These are phyloP conservation scores for Spergularia marina DNA, from an alignment of 148 eudicot genomes.

Conservation along the genomic window DNA sequence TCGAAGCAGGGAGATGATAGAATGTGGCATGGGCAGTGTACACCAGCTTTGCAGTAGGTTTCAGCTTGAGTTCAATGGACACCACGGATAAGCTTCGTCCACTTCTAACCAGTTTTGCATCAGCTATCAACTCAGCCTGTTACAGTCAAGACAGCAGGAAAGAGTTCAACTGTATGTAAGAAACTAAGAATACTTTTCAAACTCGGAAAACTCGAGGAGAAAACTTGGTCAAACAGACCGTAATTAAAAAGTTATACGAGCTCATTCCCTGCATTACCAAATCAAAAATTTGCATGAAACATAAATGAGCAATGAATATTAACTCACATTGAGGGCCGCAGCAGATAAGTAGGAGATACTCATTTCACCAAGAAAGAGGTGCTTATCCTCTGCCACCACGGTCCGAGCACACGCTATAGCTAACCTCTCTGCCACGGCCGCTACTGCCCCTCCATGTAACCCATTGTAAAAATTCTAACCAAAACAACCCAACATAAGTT, in stretches of 20 bases:
- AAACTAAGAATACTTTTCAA: too few species aligned
- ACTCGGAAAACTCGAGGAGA: too few species aligned
- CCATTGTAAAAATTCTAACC: slow-evolving; percentile 58
- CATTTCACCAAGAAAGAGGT: slow-evolving; percentile 68
- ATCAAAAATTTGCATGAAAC: background rate
- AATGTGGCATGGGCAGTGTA: slow-evolving; percentile 60
- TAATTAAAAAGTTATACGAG: too few species aligned
- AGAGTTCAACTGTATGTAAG: background rate
- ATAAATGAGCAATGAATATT: background rate
- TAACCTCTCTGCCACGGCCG: slow-evolving; percentile 59
- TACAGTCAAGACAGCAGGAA: background rate
- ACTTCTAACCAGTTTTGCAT: slow-evolving; percentile 57
- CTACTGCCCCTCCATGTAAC: slow-evolving; percentile 84
- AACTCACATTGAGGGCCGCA: slow-evolving; percentile 59
- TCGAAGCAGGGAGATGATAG: slow-evolving; percentile 22
- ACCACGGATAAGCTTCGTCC: slow-evolving; percentile 70
- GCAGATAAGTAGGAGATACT: slow-evolving; percentile 72
- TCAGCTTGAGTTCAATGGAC: slow-evolving; percentile 46
- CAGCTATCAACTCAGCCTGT: slow-evolving; percentile 58
- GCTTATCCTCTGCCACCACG: slow-evolving; percentile 64
- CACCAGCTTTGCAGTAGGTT: slow-evolving; percentile 39
- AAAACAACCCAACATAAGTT: background rate
- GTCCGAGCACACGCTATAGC: slow-evolving; percentile 82
- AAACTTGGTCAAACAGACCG: background rate
- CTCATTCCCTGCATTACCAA: background rate